phyloP scores from a whole-genome alignment of 2,329 filamentous ascomycete genomes.

The Cladosporium austrohemisphaericum region DNA sequence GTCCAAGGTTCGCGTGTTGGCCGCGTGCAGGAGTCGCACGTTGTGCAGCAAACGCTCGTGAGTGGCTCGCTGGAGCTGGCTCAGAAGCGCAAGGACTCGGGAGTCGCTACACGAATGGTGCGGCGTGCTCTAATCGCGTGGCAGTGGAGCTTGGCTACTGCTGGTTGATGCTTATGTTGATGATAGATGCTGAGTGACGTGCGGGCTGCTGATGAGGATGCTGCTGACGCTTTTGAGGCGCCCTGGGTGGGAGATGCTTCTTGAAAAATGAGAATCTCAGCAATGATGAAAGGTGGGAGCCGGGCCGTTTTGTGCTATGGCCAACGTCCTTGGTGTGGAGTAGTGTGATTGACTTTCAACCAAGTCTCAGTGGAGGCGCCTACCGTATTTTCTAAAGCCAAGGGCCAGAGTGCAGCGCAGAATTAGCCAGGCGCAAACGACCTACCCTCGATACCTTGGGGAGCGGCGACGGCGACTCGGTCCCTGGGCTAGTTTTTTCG shows the following conservation, averaged over 20 bases:
- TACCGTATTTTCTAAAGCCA: conserved; percentile 6
- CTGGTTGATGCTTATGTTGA: conserved; percentile 3
- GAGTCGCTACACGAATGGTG: not conserved
- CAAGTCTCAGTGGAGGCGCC: conserved; percentile 1
- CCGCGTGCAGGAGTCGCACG: conserved; percentile 13
- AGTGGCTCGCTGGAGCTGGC: conserved; percentile 4
- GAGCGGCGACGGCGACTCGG: conserved; percentile 1
- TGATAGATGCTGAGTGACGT: not conserved
- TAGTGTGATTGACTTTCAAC: conserved; percentile 10
- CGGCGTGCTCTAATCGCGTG: conserved; percentile 9
- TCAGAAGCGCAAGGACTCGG: conserved; percentile 6
- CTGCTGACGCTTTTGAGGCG: not conserved
- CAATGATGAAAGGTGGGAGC: conserved; percentile 12
- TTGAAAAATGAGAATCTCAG: conserved; percentile 9
- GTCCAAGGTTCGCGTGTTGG: conserved; percentile 14
- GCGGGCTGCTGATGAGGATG: not conserved
- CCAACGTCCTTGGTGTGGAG: conserved; percentile 14
- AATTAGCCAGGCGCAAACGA: not conserved
- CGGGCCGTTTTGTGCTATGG: conserved; percentile 16
- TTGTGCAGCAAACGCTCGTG: conserved; percentile 12
- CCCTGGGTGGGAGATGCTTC: conserved; percentile 5
- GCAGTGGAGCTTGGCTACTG: conserved; percentile 2
- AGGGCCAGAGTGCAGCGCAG: not conserved
- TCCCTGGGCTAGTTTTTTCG: not conserved
- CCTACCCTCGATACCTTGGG: not conserved